Conservation (phyloP, 2,329 filamentous ascomycete species). For the Acrodontium crateriforme region DNA sequence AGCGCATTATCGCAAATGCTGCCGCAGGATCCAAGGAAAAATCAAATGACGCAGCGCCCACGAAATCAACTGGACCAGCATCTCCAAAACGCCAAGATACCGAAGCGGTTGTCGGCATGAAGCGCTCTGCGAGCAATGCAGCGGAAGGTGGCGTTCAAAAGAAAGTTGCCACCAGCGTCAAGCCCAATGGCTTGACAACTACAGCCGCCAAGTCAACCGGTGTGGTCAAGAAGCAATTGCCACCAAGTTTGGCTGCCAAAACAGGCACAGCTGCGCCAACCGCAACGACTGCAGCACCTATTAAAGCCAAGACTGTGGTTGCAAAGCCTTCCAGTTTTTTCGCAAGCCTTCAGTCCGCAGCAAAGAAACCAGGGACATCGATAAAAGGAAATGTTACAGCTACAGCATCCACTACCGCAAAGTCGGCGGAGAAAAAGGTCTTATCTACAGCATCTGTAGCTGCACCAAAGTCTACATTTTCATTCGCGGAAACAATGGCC, state of each 20-base stretch:
- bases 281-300: constrained; percentile 5
- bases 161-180: constrained; percentile 17
- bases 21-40: constrained; percentile 2
- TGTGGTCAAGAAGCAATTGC: constrained; percentile 15
- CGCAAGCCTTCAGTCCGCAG: constrained; percentile 30
- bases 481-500: constrained; percentile 25
- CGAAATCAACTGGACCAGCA: constrained; percentile 1
- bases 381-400: constrained; percentile 14
- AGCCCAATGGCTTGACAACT: constrained; percentile 7
- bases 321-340: constrained; percentile 33
- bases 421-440: constrained; percentile 15
- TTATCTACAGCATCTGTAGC: constrained; percentile 7
- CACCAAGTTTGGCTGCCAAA: too few species aligned
- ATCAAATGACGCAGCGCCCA: constrained; percentile 7
- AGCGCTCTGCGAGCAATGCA: constrained; percentile 16
- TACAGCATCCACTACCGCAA: constrained; percentile 10
- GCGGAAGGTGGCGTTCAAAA: constrained; percentile 20
- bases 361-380: constrained; percentile 28
- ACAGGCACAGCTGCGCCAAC: constrained; percentile 5
- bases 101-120: constrained; percentile 20
- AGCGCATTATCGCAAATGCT: constrained; percentile 34
- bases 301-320: constrained; percentile 18
- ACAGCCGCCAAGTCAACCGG: constrained; percentile 9
- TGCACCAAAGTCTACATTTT: constrained; percentile 21
- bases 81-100: constrained; percentile 5